phyloP scores from a whole-genome alignment of 805 yeast species.

The Teunomyces pallodes region DNA sequence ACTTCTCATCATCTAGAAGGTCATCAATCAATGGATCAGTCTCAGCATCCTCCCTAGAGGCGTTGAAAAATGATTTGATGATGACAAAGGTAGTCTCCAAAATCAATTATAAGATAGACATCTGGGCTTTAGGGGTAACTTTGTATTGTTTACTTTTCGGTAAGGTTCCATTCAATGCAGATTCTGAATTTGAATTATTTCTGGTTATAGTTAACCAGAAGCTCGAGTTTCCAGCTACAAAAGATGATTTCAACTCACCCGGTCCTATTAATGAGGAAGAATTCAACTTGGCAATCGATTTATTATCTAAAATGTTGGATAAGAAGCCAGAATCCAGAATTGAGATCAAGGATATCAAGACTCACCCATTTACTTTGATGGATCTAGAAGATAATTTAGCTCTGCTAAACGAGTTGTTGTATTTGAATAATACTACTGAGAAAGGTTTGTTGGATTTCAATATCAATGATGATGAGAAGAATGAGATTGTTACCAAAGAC shows the following conservation, averaged over 20 bases:
- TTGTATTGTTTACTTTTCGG: conserved; percentile 87
- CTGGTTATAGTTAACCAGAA: conserved; percentile 69
- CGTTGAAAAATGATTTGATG: conserved; percentile 18
- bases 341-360: conserved; percentile 67
- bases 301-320: conserved; percentile 57
- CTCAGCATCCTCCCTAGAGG: conserved; percentile 22
- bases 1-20: conserved; percentile 25
- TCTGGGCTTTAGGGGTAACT: conserved; percentile 97
- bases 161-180: conserved; percentile 82
- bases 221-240: conserved; percentile 52
- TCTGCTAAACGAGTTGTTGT: conserved; percentile 33
- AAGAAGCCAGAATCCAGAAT: conserved; percentile 71
- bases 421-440: conserved; percentile 25
- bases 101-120: conserved; percentile 81
- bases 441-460: conserved; percentile 12
- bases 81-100: conserved; percentile 36
- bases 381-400: conserved; percentile 38
- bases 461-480: conserved; percentile 27
- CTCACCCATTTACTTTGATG: conserved; percentile 62
- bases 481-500: conserved; percentile 54
- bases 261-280: conserved; percentile 42
- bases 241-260: conserved; percentile 36
- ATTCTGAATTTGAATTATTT: conserved; percentile 80
- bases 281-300: conserved; percentile 50
- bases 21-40: conserved; percentile 7